Evolutionary conservation across 805 yeast species (phyloP).

Genomic region (Ogataea nakhonphanomensis): DNA sequence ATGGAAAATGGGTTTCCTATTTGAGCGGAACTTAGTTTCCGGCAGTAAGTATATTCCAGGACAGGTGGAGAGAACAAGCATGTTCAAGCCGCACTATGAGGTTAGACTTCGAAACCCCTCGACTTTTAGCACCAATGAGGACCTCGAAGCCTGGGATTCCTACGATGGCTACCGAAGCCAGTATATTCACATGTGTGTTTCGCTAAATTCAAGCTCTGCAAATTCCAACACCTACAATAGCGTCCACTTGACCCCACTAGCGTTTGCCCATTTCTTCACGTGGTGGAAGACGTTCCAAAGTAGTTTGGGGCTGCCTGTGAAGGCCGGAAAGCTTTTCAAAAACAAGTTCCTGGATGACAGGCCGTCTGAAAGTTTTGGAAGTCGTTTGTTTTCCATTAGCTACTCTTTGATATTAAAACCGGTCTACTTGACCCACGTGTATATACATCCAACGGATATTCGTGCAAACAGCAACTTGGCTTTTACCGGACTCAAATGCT

Average conservation of each 20-base stretch:
- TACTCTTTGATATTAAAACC: slow-evolving; percentile 73
- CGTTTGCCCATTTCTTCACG: slow-evolving; percentile 60
- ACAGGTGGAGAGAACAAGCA: slow-evolving; percentile 37
- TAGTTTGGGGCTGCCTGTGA: slow-evolving; percentile 71
- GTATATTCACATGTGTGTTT: slow-evolving; percentile 68
- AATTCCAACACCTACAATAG: slow-evolving; percentile 51
- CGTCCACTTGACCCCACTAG: slow-evolving; percentile 70
- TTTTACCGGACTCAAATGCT: slow-evolving; percentile 70
- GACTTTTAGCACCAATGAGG: slow-evolving; percentile 34
- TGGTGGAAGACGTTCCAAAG: slow-evolving; percentile 93
- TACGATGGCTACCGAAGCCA: slow-evolving; percentile 78
- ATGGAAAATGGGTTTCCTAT: slow-evolving; percentile 76
- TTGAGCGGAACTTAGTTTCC: slow-evolving; percentile 56
- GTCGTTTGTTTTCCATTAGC: slow-evolving; percentile 62
- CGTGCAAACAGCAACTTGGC: slow-evolving; percentile 44
- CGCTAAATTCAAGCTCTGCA: slow-evolving; percentile 42
- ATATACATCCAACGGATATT: slow-evolving; percentile 43
- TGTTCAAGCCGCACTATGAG: slow-evolving; percentile 58
- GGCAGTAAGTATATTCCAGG: slow-evolving; percentile 35
- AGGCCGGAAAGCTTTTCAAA: slow-evolving; percentile 68
- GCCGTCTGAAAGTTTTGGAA: slow-evolving; percentile 32
- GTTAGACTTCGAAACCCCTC: slow-evolving; percentile 56
- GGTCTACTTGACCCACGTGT: slow-evolving; percentile 69
- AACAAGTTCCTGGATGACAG: slow-evolving; percentile 36
- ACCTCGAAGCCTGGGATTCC: slow-evolving; percentile 64